Evolutionary conservation across 2,329 filamentous ascomycete genomes (phyloP), one percentile per base, ranked within the genome.

Genomic region (Fragosphaeria purpurea): DNA sequence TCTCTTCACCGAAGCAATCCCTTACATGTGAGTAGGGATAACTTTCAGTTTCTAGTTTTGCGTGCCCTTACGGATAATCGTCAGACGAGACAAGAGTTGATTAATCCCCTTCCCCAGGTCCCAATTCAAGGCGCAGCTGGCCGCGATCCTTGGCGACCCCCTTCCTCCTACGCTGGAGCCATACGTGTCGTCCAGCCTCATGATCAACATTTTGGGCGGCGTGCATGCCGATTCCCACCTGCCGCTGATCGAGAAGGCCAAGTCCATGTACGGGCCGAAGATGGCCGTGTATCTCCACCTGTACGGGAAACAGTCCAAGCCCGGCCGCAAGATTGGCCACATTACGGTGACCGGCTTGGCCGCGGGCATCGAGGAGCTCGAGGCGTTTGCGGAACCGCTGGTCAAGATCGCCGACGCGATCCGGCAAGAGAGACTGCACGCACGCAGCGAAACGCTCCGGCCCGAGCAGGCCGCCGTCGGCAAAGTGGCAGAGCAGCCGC

Each of bases 271-370:
- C 51, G 65, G 65, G 38, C 64, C 68, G 7, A 65, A 71, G 39
- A 71, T 73, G 54, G 76, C 74, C 47, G 67, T 76, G 11, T 76
- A 73, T 48, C 75, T 96, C 9, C 91, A 98, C 62, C 79, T 96
- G 44, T 98, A 98, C 69, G 90, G 90, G 61, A 97, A 97, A 69
- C 80, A 79, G 44, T 86, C 89, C 32, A 87, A 89, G 59, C 88
- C 87, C 5, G 85, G 88, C 37, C 83, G 93, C 44, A 98, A 97
- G 68, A 97, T 97, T 71, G 91, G 91, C 9, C 93, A 98, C 65
- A 80, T 98, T 58, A 97, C 90, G 1, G 70, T 95, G 39, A 86
- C 86, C 2, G 82, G 82, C 1, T 73, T 77, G 10, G 81, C 79
- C 0, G 80, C 90, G 62, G 39, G 35, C 6, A 70, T 77, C 39